Conservation (phyloP, 768 basidiomycete genomes). For the Daedalea quercina region DNA sequence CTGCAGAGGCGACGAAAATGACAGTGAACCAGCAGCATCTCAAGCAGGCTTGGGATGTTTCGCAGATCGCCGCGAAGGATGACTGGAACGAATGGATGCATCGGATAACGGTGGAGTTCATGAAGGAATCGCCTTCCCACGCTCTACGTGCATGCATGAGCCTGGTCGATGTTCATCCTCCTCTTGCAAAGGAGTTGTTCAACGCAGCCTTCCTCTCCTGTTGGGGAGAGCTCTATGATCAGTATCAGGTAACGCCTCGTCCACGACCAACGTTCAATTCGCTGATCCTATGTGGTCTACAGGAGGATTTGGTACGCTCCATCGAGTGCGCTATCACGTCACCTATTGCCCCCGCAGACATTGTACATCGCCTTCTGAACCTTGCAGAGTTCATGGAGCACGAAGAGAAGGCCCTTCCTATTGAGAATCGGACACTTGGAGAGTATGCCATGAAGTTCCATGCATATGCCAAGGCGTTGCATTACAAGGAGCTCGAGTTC, state of each 20-base stretch:
- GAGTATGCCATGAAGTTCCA: constrained; percentile 91
- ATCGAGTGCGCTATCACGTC: constrained; percentile 84
- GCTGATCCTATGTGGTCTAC: constrained; percentile 5
- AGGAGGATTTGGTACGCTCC: constrained; percentile 93
- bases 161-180: constrained; percentile 85
- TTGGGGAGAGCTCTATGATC: constrained; percentile 93
- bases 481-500: constrained; percentile 98
- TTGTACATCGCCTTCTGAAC: constrained; percentile 87
- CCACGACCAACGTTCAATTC: background rate
- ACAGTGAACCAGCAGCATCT: constrained; percentile 95
- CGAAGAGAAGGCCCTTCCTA: constrained; percentile 91
- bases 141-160: constrained; percentile 96
- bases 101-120: constrained; percentile 86
- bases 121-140: constrained; percentile 97
- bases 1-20: constrained; percentile 77
- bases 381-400: constrained; percentile 99
- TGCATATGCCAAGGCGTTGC: constrained; percentile 95
- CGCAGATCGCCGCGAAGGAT: constrained; percentile 64
- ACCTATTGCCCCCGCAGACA: constrained; percentile 70
- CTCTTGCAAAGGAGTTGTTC: constrained; percentile 90
- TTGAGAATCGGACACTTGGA: constrained; percentile 88
- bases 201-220: constrained; percentile 98
- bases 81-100: constrained; percentile 98
- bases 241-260: constrained; percentile 71
- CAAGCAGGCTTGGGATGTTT: constrained; percentile 93